Evolutionary conservation across 2,329 filamentous ascomycete species (phyloP).

Genomic region (Colletotrichum simmondsii): DNA sequence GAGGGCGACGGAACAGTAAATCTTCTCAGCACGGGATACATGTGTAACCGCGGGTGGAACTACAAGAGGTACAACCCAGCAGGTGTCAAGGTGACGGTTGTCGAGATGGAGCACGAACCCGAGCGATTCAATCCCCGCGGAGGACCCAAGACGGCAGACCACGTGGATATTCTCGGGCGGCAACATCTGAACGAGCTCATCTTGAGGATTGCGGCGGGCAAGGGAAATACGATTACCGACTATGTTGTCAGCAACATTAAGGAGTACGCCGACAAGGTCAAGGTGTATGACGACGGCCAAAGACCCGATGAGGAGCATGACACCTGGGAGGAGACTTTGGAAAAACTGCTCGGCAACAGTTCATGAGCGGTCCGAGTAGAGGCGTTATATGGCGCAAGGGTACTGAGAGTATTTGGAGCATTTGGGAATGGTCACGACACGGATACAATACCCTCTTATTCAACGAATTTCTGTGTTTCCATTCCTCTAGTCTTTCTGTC

Average conservation of each 20-base stretch:
- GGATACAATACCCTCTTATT: constrained; percentile 15
- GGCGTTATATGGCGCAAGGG: constrained; percentile 19
- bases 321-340: neutral
- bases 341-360: neutral
- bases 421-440: neutral
- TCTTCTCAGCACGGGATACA: constrained; percentile 90
- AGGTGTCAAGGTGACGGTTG: constrained; percentile 81
- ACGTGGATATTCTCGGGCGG: constrained; percentile 94
- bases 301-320: neutral
- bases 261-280: constrained; percentile 85
- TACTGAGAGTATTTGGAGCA: neutral
- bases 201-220: constrained; percentile 85
- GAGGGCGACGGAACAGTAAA: constrained; percentile 98
- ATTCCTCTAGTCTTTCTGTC: neutral
- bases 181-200: constrained; percentile 92
- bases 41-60: constrained; percentile 96
- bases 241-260: constrained; percentile 83
- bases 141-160: constrained; percentile 80
- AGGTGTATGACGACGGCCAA: constrained; percentile 76
- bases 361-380: neutral
- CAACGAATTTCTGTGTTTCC: neutral
- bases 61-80: constrained; percentile 95
- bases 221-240: constrained; percentile 82
- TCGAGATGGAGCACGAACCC: constrained; percentile 97
- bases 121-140: constrained; percentile 88